Evolutionary conservation across 495 filamentous ascomycete genomes (phyloP).

Genomic region (Xylaria longipes): DNA sequence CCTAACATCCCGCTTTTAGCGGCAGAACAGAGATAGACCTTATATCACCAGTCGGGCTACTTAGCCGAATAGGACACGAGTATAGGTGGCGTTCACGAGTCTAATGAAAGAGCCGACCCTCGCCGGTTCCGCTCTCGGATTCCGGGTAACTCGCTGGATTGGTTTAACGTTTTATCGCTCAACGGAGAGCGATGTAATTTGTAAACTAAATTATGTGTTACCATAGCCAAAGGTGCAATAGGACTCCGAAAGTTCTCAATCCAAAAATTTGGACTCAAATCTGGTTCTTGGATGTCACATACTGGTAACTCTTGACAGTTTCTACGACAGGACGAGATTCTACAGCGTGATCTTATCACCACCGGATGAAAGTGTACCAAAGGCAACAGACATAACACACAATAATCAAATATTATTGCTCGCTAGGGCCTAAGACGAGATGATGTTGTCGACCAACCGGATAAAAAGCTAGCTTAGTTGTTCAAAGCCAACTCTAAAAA

Average conservation of each 20-base stretch:
- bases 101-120: background rate
- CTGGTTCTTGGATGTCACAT: background rate
- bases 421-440: constrained; percentile 7
- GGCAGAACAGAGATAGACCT: no score
- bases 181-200: no score
- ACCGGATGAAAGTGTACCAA: background rate
- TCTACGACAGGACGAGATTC: background rate
- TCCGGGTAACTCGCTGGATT: no score
- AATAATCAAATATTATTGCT: background rate
- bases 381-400: background rate
- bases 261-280: no score
- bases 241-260: no score
- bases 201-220: no score
- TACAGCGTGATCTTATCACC: background rate
- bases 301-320: background rate
- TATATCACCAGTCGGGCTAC: background rate
- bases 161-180: no score
- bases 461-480: background rate
- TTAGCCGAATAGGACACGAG: no score
- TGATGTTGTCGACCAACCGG: background rate
- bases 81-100: no score
- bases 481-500: background rate
- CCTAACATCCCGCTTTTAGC: no score
- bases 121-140: background rate
- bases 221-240: no score